Evolutionary conservation across 192 early-diverging fungal genomes (phyloP), one percentile per base, ranked within the genome.

Genomic region (Entomortierella chlamydospora): DNA sequence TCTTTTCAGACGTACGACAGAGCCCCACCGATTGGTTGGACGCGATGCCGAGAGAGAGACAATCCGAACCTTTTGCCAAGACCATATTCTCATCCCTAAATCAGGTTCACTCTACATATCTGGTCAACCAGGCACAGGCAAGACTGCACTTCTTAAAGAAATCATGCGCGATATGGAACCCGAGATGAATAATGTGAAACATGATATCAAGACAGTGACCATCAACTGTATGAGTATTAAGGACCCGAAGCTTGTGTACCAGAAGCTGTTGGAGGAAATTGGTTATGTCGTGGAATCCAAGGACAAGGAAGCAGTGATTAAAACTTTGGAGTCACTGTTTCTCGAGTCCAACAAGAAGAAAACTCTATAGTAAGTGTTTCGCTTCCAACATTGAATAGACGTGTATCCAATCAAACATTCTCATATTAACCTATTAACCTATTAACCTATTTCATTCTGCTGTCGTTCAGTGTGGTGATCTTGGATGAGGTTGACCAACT

Each of bases 401-500:
- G 4, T 37, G 34, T 4, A 37, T 37, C 4, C 10, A 37, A 7
- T 37, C 34, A 37, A 37, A 4, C 34, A 10, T 10, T 10, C 9
- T 4, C 10, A 29, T 29, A 25, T 54, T 28, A 29, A 23, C 28
- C 18, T 54, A 4, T 54, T 54, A 26, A 3, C 28, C 6, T 54
- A 8, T 23, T 51, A 17, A 5, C 50, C 18, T 51, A 4, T 51
- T 17, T 51, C 7, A 3, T 54, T 54, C 25, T 23, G 4, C 25
- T 54, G 23, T 4, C 17, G 4, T 22, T 53, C 59, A 94, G 92
- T 61, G 86, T 94, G 22, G 87, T 96, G 2, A 84, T 99, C 9
- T 84, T 99, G 18, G 97, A 99, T 80, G 97, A 99, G 81, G 93
- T 99, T 55, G 96, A 99, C 73, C 88, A 91, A 15, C 85, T 99